Evolutionary conservation across 257 asterid genomes (phyloP), one percentile per base, ranked within the genome.

Genomic region (Cynanchum wilfordii): DNA sequence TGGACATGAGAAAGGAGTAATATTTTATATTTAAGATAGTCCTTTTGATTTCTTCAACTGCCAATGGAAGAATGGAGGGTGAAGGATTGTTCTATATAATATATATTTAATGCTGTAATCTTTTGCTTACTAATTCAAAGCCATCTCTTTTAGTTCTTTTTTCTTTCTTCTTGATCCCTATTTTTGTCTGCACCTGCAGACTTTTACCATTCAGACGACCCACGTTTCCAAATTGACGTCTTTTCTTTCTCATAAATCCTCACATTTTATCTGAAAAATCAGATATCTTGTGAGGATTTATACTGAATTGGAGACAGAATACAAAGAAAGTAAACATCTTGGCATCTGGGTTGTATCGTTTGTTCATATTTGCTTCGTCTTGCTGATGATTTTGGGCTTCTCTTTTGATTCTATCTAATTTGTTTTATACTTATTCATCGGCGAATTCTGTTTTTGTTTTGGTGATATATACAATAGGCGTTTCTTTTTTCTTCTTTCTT

Each of bases 231-330:
- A 49, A 19, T 64, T 64, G 69, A 64, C 49, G 5, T 36, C 47
- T 62, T 78, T 69, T 75, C 50, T 36, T 44, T 44, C 22, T n/a
- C 40, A 58, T 68, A 68, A 15, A 59, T 68, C 79, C 68, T 75
- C 75, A 49, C 75, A 68, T 49, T 68, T 69, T 62, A 54, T 58
- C 74, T 75, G 59, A 30, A 47, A 3, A 3, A 25, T 56, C 27
- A 47, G 79, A 59, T 60, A 20, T 59, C 44, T 69, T 60, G 71
- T 69, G 79, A 60, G 75, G 79, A 76, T 60, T 68, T 60, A 29
- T 69, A 69, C 51, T 55, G 15, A 4, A 36, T 49, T 52, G 10
- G 3, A 52, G 29, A 68, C 16, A 5, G 33, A 17, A 17, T 33
- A 22, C 11, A 10, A 65, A 33, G 38, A 40, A 74, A 51, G 16